A percentile compares a stretch with the other conserved stretches of the same genome.
Evolutionary conservation across 495 filamentous ascomycete genomes (phyloP).

Genomic region (Penicillium argentinense): DNA sequence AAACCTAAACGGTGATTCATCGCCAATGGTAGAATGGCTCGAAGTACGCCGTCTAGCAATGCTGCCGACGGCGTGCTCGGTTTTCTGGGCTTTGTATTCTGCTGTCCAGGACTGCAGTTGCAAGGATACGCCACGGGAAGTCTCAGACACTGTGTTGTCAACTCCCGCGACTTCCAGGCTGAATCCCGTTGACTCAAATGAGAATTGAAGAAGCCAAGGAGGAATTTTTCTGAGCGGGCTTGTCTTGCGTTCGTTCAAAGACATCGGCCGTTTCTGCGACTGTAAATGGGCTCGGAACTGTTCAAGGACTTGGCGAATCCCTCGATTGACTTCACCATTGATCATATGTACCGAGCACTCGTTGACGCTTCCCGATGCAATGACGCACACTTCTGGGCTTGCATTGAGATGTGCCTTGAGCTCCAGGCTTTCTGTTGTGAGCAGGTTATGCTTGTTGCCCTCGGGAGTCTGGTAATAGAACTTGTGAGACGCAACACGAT

Average conservation of each 20-base stretch:
- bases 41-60: constrained; percentile 54
- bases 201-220: constrained; percentile 78
- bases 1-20: constrained; percentile 53
- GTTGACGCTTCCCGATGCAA: constrained; percentile 75
- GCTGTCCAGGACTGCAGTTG: constrained; percentile 89
- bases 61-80: constrained; percentile 61
- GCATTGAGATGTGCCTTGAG: constrained; percentile 81
- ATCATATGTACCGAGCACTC: constrained; percentile 89
- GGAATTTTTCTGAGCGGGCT: constrained; percentile 79
- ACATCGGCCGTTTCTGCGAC: constrained; percentile 58
- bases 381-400: constrained; percentile 79
- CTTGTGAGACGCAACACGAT: constrained; percentile 82
- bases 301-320: constrained; percentile 84
- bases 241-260: constrained; percentile 45
- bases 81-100: constrained; percentile 82
- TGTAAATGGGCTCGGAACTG: constrained; percentile 69
- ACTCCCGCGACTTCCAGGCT: constrained; percentile 88
- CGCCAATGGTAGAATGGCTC: constrained; percentile 54
- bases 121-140: constrained; percentile 76
- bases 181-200: constrained; percentile 84
- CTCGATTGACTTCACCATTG: constrained; percentile 85
- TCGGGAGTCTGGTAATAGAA: constrained; percentile 92
- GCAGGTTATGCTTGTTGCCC: constrained; percentile 77
- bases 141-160: constrained; percentile 74
- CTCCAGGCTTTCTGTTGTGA: constrained; percentile 83